Evolutionary conservation across 106 monocot species (phyloP), one percentile per base, ranked within the genome.

Genomic region (Narthecium ossifragum): DNA sequence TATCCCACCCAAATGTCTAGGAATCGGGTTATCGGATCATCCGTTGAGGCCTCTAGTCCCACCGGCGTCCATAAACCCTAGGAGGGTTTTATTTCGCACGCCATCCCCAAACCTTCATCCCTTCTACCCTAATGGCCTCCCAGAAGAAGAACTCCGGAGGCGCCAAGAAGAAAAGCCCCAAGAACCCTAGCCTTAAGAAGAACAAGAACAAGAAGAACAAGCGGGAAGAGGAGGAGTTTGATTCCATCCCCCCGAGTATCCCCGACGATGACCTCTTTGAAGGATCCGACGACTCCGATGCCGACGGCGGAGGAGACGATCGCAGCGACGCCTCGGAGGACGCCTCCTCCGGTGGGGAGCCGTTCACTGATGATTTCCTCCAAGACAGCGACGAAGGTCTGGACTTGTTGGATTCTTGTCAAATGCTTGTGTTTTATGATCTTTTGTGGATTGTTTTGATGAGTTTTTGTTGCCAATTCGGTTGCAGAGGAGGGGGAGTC

Each of bases 321-420:
- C 25, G 27, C 7, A 41, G 37, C 38, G 22, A 48, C 20, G 13
- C 13, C 14, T 65, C 55, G 15, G 76, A 60, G 6, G 58, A 61
- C 12, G 38, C 59, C 51, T 77, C 76, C 8, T 78, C 80, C 10
- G 90, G 86, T n/a, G 86, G 20, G 7, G 86, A 90, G 24, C 83
- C 85, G 3, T 51, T 90, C 40, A 53, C 73, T 5, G 90, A 98
- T 51, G 84, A 90, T 49, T 86, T 87, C 73, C 86, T 87, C 52
- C 62, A 69, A 1, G 83, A 67, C 25, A 69, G 73, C 54, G 86
- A 72, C 24, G 66, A 80, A n/a, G 82, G 75, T 74, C 14, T 41
- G 26, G 26, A 21, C 14, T 53, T 53, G n/a, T 12, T 11, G 20
- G 39, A 37, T 31, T 59, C 13, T 22, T 37, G 3, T 51, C 40